Evolutionary conservation across 441 rosid genomes (phyloP).

Genomic region (Pelargonium fulgidum): DNA sequence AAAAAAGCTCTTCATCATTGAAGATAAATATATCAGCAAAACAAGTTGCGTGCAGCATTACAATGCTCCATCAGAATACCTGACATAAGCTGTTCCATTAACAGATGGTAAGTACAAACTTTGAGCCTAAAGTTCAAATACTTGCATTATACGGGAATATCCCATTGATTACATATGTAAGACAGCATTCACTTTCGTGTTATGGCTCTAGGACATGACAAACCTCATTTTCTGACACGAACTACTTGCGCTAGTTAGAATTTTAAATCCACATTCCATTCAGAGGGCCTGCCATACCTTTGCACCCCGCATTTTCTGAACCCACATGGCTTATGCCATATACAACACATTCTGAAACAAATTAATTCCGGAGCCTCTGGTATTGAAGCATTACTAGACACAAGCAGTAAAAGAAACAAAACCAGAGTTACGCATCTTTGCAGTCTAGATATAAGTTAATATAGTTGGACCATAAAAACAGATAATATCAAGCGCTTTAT

Average conservation of each 20-base stretch:
- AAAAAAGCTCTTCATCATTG: conserved; percentile 5
- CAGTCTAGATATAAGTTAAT: neutral
- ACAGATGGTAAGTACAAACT: neutral
- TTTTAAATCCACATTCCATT: neutral
- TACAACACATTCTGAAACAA: neutral
- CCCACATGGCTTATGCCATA: conserved; percentile 8
- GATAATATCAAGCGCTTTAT: neutral
- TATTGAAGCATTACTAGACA: neutral
- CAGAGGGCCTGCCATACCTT: conserved; percentile 1
- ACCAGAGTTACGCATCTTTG: neutral
- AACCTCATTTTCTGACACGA: neutral
- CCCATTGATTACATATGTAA: neutral
- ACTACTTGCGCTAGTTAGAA: neutral
- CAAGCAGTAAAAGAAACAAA: neutral
- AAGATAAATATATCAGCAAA: neutral
- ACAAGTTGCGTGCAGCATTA: neutral
- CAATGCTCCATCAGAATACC: neutral
- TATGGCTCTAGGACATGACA: conserved; percentile 6
- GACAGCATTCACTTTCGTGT: conserved; percentile 4
- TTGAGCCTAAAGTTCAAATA: neutral
- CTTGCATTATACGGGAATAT: neutral
- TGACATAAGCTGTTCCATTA: conserved; percentile 2
- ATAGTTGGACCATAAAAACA: neutral
- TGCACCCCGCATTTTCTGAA: neutral
- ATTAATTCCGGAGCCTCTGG: neutral